Conservation (phyloP, 2,329 filamentous ascomycete genomes). For the Sporothrix brasiliensis region DNA sequence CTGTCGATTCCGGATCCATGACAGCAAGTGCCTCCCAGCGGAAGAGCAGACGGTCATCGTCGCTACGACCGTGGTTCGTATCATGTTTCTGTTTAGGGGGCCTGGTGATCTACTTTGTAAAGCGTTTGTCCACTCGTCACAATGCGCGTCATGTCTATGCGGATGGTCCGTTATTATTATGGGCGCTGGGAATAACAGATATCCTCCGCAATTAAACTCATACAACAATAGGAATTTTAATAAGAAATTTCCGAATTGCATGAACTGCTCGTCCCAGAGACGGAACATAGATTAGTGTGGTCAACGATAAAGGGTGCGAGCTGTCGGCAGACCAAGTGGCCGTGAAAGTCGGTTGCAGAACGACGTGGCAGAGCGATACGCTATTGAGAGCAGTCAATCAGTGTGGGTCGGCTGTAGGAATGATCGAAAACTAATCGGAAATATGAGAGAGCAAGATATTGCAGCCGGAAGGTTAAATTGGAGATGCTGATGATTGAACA, state of each 20-base stretch:
- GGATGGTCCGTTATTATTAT: not conserved
- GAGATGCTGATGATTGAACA: too few species aligned
- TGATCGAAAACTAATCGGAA: not conserved
- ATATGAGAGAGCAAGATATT: too few species aligned
- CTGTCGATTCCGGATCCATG: slow-evolving; percentile 19
- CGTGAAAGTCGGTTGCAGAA: slow-evolving; percentile 15
- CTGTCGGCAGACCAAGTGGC: not conserved
- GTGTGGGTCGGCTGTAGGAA: not conserved
- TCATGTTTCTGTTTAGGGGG: not conserved
- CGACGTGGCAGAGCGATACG: too few species aligned
- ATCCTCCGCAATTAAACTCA: not conserved
- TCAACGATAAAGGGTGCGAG: not conserved
- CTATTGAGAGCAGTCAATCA: too few species aligned
- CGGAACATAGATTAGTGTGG: not conserved
- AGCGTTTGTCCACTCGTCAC: not conserved
- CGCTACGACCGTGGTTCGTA: not conserved
- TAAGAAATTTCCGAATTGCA: not conserved
- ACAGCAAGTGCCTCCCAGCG: not conserved
- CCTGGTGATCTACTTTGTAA: not conserved
- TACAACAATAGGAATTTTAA: not conserved
- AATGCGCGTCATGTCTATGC: slow-evolving; percentile 18
- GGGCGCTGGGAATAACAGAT: not conserved
- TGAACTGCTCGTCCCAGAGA: not conserved
- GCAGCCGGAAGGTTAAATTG: too few species aligned
- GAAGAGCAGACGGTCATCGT: not conserved